Base-by-base conservation (phyloP, 2,329 filamentous ascomycete species). In the Diaporthe helianthi region DNA sequence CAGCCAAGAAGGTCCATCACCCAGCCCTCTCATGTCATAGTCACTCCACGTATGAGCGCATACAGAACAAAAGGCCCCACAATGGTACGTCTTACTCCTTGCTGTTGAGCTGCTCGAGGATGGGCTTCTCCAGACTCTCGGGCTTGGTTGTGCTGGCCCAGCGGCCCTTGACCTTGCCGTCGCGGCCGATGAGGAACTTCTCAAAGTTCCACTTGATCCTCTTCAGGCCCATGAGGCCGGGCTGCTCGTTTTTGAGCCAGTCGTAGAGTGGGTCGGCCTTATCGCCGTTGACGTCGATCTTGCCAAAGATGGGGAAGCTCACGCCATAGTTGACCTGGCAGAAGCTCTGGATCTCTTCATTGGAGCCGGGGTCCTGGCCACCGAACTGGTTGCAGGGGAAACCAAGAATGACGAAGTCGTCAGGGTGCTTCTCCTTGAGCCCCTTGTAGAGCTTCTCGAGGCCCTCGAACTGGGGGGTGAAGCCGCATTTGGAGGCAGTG, bases 331-430 rank as follows among this genome's bases (percentile, higher is more conserved):
- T 98, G 80, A 96, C 71, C 83, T 93, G 92, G 87, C 94, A 98
- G 84, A 94, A 94, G 74, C 83, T 83, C 82, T 94, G 91, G 80
- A 95, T 94, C 68, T 94, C 89, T 70, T 94, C 92, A 80, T 93
- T 87, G 80, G 84, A 86, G 76, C 93, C 94, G 36, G 95, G 95
- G 79, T 98, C 96, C 83, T 99, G 96, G 74, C 83, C 82, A 77
- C 90, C 93, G 82, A 99, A 99, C 83, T 99, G 96, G 87, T 98
- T 99, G 90, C 95, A 98, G 69, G 96, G 96, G 84, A 99, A 98
- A 76, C 94, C 96, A 78, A 99, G 87, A 83, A 99, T 89, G 77
- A 89, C 86, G 79, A 99, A 96, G 77, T 94, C 87, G 73, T 93
- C 89, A 38, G 80, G 86, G 84, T 97, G 84, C 77, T 88, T 85